Evolutionary conservation across 306 rosid species (phyloP).

Genomic region (Quercus engelmannii): DNA sequence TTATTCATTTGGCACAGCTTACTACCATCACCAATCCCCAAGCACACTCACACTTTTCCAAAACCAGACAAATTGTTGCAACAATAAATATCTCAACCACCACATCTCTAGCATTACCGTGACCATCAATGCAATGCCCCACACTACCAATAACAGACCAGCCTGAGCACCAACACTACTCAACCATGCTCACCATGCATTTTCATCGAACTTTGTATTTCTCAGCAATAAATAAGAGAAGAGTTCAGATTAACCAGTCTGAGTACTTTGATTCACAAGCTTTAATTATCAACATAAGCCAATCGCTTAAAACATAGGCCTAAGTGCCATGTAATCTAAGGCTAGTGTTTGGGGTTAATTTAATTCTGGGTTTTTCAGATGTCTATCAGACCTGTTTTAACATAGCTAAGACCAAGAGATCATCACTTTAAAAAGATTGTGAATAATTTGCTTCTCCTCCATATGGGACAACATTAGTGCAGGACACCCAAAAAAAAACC

Average conservation of each 20-base stretch:
- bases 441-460: neutral
- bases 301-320: neutral
- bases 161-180: neutral
- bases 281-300: neutral
- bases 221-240: neutral
- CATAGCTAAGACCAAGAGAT: neutral
- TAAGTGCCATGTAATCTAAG: neutral
- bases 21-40: slow-evolving; percentile 9
- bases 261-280: neutral
- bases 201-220: neutral
- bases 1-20: neutral
- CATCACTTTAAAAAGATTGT: neutral
- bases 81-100: neutral
- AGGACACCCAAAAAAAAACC: too few relatives aligned
- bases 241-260: neutral
- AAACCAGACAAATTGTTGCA: neutral
- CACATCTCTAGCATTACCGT: neutral
- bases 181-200: neutral
- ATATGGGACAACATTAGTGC: neutral
- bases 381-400: neutral
- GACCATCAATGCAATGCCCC: neutral
- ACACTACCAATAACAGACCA: neutral
- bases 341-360: neutral
- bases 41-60: neutral
- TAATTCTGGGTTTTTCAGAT: neutral